A percentile compares a stretch with the other conserved stretches of the same genome.
Conservation (phyloP, 768 basidiomycete species). For the Lyophyllum decastes region DNA sequence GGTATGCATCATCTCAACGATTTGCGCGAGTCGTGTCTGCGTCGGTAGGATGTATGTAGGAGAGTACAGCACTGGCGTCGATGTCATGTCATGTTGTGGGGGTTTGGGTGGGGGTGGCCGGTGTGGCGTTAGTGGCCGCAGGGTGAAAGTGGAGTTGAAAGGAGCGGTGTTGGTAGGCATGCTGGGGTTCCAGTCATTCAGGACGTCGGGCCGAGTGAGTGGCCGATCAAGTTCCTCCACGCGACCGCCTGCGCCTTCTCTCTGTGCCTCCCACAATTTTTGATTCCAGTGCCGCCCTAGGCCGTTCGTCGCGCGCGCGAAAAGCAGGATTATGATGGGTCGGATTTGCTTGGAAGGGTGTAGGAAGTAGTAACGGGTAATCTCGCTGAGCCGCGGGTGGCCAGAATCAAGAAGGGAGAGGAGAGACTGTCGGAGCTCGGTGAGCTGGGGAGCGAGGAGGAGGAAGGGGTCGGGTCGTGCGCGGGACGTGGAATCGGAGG, state of each 20-base stretch:
- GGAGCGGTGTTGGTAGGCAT: conserved; percentile 63
- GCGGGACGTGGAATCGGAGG: neutral
- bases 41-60: conserved; percentile 66
- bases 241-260: conserved; percentile 49
- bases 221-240: conserved; percentile 68
- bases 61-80: conserved; percentile 19
- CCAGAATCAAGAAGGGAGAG: conserved; percentile 78
- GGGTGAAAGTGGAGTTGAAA: conserved; percentile 47
- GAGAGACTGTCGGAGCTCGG: conserved; percentile 65
- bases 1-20: conserved; percentile 96
- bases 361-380: conserved; percentile 91
- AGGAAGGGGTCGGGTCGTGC: conserved; percentile 62
- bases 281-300: conserved; percentile 63
- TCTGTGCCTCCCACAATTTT: conserved; percentile 56
- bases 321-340: conserved; percentile 83
- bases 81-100: conserved; percentile 15
- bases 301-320: conserved; percentile 89
- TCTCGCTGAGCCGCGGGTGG: conserved; percentile 79
- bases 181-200: conserved; percentile 89
- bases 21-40: conserved; percentile 87
- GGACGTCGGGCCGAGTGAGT: conserved; percentile 69
- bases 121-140: conserved; percentile 26
- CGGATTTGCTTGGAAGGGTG: conserved; percentile 90
- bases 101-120: conserved; percentile 29
- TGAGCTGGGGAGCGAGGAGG: conserved; percentile 68